phyloP scores from a whole-genome alignment of 2,329 filamentous ascomycete species.

The Paradendryphiella salina region DNA sequence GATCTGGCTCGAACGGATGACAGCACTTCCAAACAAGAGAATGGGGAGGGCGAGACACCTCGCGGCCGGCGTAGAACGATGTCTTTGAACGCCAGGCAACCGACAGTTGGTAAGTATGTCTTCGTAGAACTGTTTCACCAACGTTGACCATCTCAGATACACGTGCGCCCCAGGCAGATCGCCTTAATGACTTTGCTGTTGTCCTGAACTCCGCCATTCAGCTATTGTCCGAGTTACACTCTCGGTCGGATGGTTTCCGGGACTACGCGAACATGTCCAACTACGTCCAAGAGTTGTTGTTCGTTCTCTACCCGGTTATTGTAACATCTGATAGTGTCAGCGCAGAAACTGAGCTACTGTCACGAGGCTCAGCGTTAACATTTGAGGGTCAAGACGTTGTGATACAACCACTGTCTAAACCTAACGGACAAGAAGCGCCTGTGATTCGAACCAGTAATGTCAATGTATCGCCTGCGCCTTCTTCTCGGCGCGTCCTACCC shows the following conservation, averaged over 20 bases:
- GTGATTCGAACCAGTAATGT: constrained; percentile 74
- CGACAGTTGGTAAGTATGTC: constrained; percentile 35
- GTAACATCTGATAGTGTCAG: constrained; percentile 83
- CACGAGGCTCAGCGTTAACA: constrained; percentile 75
- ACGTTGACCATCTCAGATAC: constrained; percentile 35
- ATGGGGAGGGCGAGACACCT: constrained; percentile 27
- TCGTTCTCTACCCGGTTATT: constrained; percentile 81
- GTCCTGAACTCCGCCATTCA: constrained; percentile 76
- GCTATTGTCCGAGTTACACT: constrained; percentile 78
- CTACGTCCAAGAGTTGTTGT: constrained; percentile 78
- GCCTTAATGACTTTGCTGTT: constrained; percentile 60
- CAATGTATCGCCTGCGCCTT: constrained; percentile 42
- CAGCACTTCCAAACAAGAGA: constrained; percentile 20
- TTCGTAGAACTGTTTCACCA: accelerated
- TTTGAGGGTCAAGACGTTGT: constrained; percentile 87
- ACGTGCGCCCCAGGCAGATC: constrained; percentile 40
- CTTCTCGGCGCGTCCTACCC: constrained; percentile 58
- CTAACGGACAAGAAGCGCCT: constrained; percentile 59
- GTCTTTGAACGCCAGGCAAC: constrained; percentile 64
- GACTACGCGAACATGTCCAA: constrained; percentile 81
- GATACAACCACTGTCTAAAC: constrained; percentile 72
- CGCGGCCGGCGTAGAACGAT: constrained; percentile 63
- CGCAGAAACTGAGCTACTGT: constrained; percentile 84
- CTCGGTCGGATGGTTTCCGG: constrained; percentile 74
- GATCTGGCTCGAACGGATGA: constrained; percentile 29